Evolutionary conservation across 805 yeast species (phyloP).

Genomic region (Barnettozyma populi): DNA sequence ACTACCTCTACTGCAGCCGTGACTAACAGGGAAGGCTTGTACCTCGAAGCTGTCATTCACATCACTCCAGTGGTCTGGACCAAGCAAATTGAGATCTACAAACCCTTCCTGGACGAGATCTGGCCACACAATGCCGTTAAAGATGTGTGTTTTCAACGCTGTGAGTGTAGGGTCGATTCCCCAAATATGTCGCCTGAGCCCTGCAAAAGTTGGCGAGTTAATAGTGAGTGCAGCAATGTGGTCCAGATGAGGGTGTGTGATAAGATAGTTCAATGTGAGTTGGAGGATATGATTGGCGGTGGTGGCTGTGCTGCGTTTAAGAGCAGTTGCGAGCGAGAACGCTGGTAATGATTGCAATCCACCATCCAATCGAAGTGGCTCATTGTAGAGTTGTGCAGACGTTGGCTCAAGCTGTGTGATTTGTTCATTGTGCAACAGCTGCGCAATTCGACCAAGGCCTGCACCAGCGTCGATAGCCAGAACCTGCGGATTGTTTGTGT

Average conservation of each 20-base stretch:
- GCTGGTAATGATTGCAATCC: not conserved
- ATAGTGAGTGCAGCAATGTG: slow-evolving; percentile 66
- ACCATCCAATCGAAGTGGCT: slow-evolving; percentile 3
- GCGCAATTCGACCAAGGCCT: slow-evolving; percentile 53
- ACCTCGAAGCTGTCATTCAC: slow-evolving; percentile 20
- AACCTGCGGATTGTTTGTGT: slow-evolving; percentile 30
- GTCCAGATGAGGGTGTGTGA: slow-evolving; percentile 84
- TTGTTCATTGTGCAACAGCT: slow-evolving; percentile 25
- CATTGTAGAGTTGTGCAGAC: not conserved
- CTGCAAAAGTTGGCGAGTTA: slow-evolving; percentile 56
- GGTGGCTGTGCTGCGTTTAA: slow-evolving; percentile 23
- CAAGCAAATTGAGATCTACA: slow-evolving; percentile 18
- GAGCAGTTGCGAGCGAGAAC: not conserved
- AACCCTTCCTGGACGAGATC: slow-evolving; percentile 34
- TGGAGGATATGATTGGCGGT: slow-evolving; percentile 30
- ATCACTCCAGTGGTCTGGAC: not conserved
- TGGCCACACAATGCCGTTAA: slow-evolving; percentile 83
- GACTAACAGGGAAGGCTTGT: slow-evolving; percentile 33
- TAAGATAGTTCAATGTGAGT: slow-evolving; percentile 39
- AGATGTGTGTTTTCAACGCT: slow-evolving; percentile 49
- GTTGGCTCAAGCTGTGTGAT: not conserved
- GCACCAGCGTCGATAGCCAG: slow-evolving; percentile 78
- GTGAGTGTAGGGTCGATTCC: slow-evolving; percentile 51
- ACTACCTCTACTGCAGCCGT: slow-evolving; percentile 33
- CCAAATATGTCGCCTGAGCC: slow-evolving; percentile 36